Base-by-base conservation (phyloP, 2,329 filamentous ascomycete species). In the Monosporascus sp. region DNA sequence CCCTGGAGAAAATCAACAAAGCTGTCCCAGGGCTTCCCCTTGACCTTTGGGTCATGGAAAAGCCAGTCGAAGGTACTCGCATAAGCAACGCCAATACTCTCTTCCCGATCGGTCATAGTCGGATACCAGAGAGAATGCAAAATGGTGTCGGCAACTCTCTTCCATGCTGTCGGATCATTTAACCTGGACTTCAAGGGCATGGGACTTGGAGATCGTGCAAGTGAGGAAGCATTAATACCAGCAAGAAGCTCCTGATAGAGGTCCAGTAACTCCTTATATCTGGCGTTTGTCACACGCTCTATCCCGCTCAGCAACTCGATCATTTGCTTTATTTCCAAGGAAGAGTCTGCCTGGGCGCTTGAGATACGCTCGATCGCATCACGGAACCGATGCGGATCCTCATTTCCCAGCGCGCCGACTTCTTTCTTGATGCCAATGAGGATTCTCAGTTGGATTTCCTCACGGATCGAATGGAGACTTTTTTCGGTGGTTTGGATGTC, bases 101-200 rank as follows among this genome's bases (percentile, higher is more conserved):
- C 57, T 24, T 61, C 52, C 3, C 60, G 58, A 38, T 58, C 57
- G 3, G 14, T 3, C 3, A 58, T 60, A 25, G 20, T 48, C 9
- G 57, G 34, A 34, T 61, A 62, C 54, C 56, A 63, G n/a, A 62
- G 55, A 6, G 39, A 55, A 17, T 39, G 53, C 11, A 62, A 47
- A 34, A 62, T 51, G 11, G 3, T 36, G 36, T 38, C n/a, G 25
- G 58, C 49, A 20, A 57, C 56, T 24, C 36, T 17, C 31, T 38
- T 11, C 6, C 31, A 41, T 6, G 18, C 5, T 24, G 3, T 51
- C 20, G n/a, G 8, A 18, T 51, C 20, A 2, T 7, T 5, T 6
- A 6, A 27, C 20, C 11, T 9, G 14, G 18, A n/a, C 24, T 1
- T 22, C 18, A 18, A 3, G 24, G 45, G 39, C 4, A 25, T 15